Evolutionary conservation across 1,284 basidiomycete species (phyloP).

Genomic region (Gomphus bonarii): DNA sequence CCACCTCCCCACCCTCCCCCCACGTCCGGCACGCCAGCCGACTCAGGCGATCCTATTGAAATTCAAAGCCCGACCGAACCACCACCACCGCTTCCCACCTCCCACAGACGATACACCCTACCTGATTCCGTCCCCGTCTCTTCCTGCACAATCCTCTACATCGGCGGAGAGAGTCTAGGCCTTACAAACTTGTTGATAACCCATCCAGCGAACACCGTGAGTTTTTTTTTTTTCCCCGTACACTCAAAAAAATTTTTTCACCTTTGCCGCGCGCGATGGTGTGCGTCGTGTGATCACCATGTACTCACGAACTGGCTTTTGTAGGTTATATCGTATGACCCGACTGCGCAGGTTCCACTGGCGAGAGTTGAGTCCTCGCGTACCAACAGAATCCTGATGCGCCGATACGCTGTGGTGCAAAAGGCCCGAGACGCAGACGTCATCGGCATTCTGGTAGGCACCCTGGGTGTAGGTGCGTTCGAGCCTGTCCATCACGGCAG

Average conservation of each 20-base stretch:
- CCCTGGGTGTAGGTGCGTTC: slow-evolving; percentile 74
- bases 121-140: slow-evolving; percentile 1
- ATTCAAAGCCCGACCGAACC: neutral
- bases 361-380: slow-evolving; percentile 49
- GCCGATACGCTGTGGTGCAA: slow-evolving; percentile 82
- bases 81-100: neutral
- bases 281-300: slow-evolving; percentile 1
- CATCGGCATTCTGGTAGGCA: slow-evolving; percentile 92
- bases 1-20: neutral
- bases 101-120: slow-evolving; percentile 8
- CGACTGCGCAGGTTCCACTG: slow-evolving; percentile 27
- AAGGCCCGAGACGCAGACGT: slow-evolving; percentile 89
- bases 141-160: slow-evolving; percentile 53
- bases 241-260: too few species aligned
- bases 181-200: slow-evolving; percentile 86
- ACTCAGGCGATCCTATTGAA: neutral
- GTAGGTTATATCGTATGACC: slow-evolving; percentile 74
- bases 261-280: too few species aligned
- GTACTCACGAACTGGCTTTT: slow-evolving; percentile 5
- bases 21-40: neutral
- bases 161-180: slow-evolving; percentile 76
- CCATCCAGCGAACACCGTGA: slow-evolving; percentile 39
- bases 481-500: slow-evolving; percentile 11
- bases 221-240: too few species aligned
- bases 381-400: slow-evolving; percentile 84